phyloP scores from a whole-genome alignment of 2,329 filamentous ascomycete genomes.

The Aspergillus caelatus region DNA sequence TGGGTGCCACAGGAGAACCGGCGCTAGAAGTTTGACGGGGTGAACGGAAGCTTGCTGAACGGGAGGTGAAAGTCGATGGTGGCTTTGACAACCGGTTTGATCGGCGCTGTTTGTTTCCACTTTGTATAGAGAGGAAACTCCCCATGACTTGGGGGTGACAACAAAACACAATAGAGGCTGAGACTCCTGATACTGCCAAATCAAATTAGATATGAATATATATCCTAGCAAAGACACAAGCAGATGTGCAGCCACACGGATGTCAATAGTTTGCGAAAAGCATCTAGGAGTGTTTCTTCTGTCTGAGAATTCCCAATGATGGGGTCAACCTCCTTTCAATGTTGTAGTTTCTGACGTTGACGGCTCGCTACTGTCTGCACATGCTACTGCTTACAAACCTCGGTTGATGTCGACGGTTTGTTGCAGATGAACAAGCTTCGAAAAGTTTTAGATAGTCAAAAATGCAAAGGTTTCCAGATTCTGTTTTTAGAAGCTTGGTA shows the following conservation, averaged over 20 bases:
- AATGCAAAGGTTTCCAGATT: background rate
- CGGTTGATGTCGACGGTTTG: background rate
- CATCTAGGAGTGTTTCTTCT: background rate
- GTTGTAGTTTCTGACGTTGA: background rate
- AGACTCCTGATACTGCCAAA: constrained; percentile 15
- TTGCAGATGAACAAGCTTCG: background rate
- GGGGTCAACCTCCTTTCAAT: background rate
- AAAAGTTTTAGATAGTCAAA: background rate
- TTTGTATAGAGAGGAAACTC: constrained; percentile 37
- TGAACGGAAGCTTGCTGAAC: constrained; percentile 15
- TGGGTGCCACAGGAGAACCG: constrained; percentile 15
- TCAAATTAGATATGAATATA: background rate
- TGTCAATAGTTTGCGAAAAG: background rate
- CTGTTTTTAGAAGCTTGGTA: background rate
- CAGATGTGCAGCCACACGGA: constrained; percentile 7
- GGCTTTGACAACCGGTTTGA: constrained; percentile 43
- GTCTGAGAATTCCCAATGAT: background rate
- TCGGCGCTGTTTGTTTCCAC: constrained; percentile 35
- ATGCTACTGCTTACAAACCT: background rate
- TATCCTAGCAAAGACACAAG: constrained; percentile 1
- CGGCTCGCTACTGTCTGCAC: background rate
- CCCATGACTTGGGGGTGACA: constrained; percentile 35
- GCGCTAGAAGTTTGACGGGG: constrained; percentile 15
- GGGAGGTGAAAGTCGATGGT: constrained; percentile 28
- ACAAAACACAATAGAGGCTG: constrained; percentile 16